Base-by-base conservation (phyloP, 2,329 filamentous ascomycete genomes). In the Plenodomus lindquistii region DNA sequence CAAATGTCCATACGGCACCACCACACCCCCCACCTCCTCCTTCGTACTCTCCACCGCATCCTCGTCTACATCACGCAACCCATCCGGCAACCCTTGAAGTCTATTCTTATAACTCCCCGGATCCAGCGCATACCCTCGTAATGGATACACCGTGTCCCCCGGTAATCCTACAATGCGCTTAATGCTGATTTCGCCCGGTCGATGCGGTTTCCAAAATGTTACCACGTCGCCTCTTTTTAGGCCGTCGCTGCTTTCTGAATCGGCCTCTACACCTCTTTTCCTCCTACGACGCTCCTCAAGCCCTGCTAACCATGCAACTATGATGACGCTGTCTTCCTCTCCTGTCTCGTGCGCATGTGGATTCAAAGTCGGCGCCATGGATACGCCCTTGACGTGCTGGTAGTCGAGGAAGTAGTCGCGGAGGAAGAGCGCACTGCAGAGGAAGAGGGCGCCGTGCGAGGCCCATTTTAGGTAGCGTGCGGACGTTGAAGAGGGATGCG, bases 91-190 rank as follows among this genome's bases (percentile, higher is more conserved):
- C 27, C 60, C 61, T 24, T 40, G 44, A 5, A 62, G 41, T 40
- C 59, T 48, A 40, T 37, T 36, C 20, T 40, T 21, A 22, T 49
- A 37, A 11, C 44, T n/a, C 31, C 40, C 37, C 11, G 42, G 21
- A 21, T 77, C 73, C 35, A 79, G 70, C 19, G 55, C 35, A 88
- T 88, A 68, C 18, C 67, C 65, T 2, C 66, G 42, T 17, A 46
- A 39, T 4, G 64, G 63, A 46, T 77, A 79, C 22, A 97, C 84
- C 1, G 83, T 77, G 67, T 97, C 93, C 9, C 92, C 91, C 43
- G 87, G 86, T 3, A 97, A 65, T 0, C 83, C 94, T 20, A 97
- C 79, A 10, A 99, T 81, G 35, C 94, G 81, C 76, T 99, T 99
- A 27, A 97, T 83, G 0, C 84, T 84, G 36, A 86, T 77, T 18